phyloP scores from a whole-genome alignment of 345 rosid genomes.

The Sisymbrium altissimum region DNA sequence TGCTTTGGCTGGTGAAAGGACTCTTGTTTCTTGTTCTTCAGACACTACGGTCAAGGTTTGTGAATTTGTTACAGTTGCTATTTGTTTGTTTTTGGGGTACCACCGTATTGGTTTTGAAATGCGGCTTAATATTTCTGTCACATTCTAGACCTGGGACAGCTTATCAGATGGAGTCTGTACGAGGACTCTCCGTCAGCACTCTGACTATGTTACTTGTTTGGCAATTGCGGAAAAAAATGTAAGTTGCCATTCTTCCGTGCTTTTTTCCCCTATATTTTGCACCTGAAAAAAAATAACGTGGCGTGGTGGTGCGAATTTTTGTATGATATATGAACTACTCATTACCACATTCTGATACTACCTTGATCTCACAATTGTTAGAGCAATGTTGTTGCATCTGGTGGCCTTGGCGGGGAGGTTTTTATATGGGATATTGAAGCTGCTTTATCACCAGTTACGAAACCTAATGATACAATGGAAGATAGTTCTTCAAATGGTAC shows the following conservation, averaged over 20 bases:
- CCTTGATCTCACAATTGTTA: conserved; percentile 68
- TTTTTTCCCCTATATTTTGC: not conserved
- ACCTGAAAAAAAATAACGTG: not conserved
- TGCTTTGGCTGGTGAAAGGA: conserved; percentile 68
- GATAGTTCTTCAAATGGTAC: conserved; percentile 68
- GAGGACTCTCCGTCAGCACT: conserved; percentile 86
- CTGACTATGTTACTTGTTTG: conserved; percentile 96
- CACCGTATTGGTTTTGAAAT: not conserved
- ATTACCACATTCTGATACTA: conserved; percentile 57
- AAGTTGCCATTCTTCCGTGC: conserved; percentile 42
- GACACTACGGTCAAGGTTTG: conserved; percentile 94
- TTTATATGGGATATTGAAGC: conserved; percentile 99
- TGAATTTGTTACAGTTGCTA: not conserved
- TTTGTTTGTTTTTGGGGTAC: conserved; percentile 7
- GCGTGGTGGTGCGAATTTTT: not conserved
- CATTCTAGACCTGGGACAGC: conserved; percentile 77
- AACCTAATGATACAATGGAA: conserved; percentile 66
- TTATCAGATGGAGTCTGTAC: conserved; percentile 82
- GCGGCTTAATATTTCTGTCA: conserved; percentile 7
- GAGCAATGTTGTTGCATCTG: conserved; percentile 96
- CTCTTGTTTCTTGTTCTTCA: conserved; percentile 94
- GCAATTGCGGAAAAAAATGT: conserved; percentile 91
- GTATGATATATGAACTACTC: conserved; percentile 5
- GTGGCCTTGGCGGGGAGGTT: conserved; percentile 99
- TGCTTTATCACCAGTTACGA: conserved; percentile 69